These are phyloP conservation scores for Aspergillus sp. DNA, from an alignment of 2,329 filamentous ascomycete genomes.

Conservation along the genomic window DNA sequence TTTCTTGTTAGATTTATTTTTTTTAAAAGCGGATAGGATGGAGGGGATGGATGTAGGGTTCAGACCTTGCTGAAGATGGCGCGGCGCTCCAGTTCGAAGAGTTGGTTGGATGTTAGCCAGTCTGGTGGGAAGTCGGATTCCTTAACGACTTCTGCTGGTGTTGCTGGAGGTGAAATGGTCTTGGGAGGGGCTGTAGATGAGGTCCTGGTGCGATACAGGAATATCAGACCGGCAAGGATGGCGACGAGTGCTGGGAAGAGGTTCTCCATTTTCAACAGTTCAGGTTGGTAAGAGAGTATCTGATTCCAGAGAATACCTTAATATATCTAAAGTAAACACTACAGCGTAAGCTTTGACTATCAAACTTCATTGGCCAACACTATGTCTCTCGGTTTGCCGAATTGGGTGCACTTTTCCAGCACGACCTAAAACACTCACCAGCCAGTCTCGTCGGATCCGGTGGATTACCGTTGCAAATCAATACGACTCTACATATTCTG, in stretches of 20 bases:
- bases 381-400: slow-evolving; percentile 10
- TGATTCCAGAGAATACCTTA: too few relatives aligned
- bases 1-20: slow-evolving; percentile 9
- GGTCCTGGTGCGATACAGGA: slow-evolving; percentile 9
- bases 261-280: background rate
- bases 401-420: slow-evolving; percentile 20
- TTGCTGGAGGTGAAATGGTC: background rate
- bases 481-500: background rate
- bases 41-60: too few relatives aligned
- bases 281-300: background rate
- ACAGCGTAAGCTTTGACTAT: background rate
- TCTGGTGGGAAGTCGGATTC: slow-evolving; percentile 43
- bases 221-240: slow-evolving; percentile 9
- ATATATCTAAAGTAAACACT: background rate
- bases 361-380: background rate
- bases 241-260: slow-evolving; percentile 4
- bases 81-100: slow-evolving; percentile 50
- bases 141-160: slow-evolving; percentile 29
- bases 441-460: background rate
- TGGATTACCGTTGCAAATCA: background rate
- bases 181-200: background rate
- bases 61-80: slow-evolving; percentile 52
- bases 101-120: slow-evolving; percentile 41
- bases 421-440: background rate
- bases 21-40: too few relatives aligned